phyloP scores from a whole-genome alignment of 768 basidiomycete genomes.

The Phaeotremella fagi region DNA sequence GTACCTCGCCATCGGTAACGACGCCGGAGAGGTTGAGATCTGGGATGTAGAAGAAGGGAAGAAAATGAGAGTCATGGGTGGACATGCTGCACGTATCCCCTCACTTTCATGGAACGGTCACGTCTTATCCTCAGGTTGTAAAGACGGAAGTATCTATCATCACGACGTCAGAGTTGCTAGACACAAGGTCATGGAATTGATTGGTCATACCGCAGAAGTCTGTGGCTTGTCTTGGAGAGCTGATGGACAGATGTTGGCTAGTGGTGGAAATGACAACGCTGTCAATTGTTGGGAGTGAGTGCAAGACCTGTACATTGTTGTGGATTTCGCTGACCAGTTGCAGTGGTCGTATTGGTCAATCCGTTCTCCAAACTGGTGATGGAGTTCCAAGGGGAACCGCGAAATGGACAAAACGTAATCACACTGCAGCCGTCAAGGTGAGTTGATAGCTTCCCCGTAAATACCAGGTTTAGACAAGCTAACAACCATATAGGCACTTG shows the following conservation, averaged over 20 bases:
- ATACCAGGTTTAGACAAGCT: neutral
- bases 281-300: slow-evolving; percentile 95
- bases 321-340: slow-evolving; percentile 36
- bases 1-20: slow-evolving; percentile 75
- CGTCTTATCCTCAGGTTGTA: slow-evolving; percentile 78
- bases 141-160: slow-evolving; percentile 92
- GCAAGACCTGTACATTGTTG: slow-evolving; percentile 49
- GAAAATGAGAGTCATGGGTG: slow-evolving; percentile 83
- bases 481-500: slow-evolving; percentile 61
- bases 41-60: slow-evolving; percentile 80
- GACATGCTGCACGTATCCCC: slow-evolving; percentile 73
- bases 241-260: slow-evolving; percentile 82
- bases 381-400: slow-evolving; percentile 50
- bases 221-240: slow-evolving; percentile 85
- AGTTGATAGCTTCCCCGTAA: neutral
- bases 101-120: slow-evolving; percentile 83
- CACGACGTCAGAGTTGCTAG: slow-evolving; percentile 84
- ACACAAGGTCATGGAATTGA: slow-evolving; percentile 84
- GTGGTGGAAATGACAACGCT: slow-evolving; percentile 95
- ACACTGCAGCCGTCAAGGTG: slow-evolving; percentile 69
- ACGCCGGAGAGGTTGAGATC: slow-evolving; percentile 82
- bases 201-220: slow-evolving; percentile 79
- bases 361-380: slow-evolving; percentile 38
- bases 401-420: slow-evolving; percentile 87
- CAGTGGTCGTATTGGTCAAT: slow-evolving; percentile 46